Evolutionary conservation across 345 rosid species (phyloP).

Genomic region (Angophora floribunda): DNA sequence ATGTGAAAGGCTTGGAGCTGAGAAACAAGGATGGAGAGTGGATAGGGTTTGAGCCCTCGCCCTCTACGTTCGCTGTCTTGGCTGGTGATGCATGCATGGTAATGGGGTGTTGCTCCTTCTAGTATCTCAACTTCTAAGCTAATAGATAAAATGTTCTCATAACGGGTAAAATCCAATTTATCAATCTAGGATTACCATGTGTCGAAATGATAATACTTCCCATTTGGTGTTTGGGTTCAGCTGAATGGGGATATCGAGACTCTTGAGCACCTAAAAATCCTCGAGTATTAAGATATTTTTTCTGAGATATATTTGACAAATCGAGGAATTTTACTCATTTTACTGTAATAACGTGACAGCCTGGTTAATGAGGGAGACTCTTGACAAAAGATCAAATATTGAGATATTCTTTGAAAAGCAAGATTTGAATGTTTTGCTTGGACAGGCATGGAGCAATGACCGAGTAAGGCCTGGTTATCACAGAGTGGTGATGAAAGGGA

Average conservation of each 20-base stretch:
- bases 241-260: not conserved
- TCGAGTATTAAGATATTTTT: not conserved
- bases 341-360: not conserved
- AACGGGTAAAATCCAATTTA: not conserved
- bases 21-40: conserved; percentile 34
- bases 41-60: conserved; percentile 44
- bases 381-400: not conserved
- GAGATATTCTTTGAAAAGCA: not conserved
- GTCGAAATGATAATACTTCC: not conserved
- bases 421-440: not conserved
- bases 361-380: not conserved
- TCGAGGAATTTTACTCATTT: not conserved
- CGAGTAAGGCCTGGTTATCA: conserved; percentile 45
- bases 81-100: conserved; percentile 67
- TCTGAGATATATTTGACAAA: not conserved
- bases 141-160: not conserved
- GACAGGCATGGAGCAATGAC: conserved; percentile 82
- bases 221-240: not conserved
- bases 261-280: not conserved
- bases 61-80: conserved; percentile 28
- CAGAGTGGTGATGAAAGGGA: conserved; percentile 38
- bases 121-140: not conserved
- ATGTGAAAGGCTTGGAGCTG: conserved; percentile 39
- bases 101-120: not conserved
- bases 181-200: not conserved